Base-by-base conservation (phyloP, 495 filamentous ascomycete genomes). In the Podospora pseudoanserina region DNA sequence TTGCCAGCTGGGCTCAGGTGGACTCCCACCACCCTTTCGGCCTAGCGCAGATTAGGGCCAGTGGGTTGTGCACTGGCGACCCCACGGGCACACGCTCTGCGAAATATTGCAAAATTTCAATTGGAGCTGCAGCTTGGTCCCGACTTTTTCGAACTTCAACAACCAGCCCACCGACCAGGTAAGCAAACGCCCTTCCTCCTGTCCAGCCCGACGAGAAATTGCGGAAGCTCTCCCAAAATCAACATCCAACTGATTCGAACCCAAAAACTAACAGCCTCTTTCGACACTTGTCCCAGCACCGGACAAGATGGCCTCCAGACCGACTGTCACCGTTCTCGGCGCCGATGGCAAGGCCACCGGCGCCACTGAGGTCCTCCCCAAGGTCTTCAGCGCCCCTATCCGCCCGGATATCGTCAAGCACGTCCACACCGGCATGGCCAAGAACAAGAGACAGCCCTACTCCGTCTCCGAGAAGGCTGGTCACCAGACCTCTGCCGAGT, bases 401-500 rank as follows among this genome's bases (percentile, higher is more conserved):
- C 96, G 95, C 82, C 92, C 92, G 74, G 95, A 99, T 84, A 97
- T 99, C 78, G 96, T 99, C 76, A 95, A 98, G 88, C 90, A 91
- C 80, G 95, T 98, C 76, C 95, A 99, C 87, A 94, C 92, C 77
- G 96, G 96, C 77, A 96, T 99, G 89, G 94, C 94, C 79, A 99
- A 97, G 91, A 99, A 99, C 89, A 97, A 96, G 90, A 90, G 95
- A 81, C 95, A 99, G 87, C 94, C 95, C 68, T 99, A 99, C 84
- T 90, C 95, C 76, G 95, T 99, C 87, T 97, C 92, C 89, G 94
- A 97, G 91, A 99, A 99, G 89, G 95, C 95, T 80, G 95, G 95
- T 85, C 96, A 99, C 84, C 95, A 99, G 84, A 99, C 95, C 75
- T 97, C 93, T 79, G 95, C 95, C 81, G 96, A 98, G 87, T 98